Base-by-base conservation (phyloP, 2,329 filamentous ascomycete species). In the Conoideocrella luteorostrata region DNA sequence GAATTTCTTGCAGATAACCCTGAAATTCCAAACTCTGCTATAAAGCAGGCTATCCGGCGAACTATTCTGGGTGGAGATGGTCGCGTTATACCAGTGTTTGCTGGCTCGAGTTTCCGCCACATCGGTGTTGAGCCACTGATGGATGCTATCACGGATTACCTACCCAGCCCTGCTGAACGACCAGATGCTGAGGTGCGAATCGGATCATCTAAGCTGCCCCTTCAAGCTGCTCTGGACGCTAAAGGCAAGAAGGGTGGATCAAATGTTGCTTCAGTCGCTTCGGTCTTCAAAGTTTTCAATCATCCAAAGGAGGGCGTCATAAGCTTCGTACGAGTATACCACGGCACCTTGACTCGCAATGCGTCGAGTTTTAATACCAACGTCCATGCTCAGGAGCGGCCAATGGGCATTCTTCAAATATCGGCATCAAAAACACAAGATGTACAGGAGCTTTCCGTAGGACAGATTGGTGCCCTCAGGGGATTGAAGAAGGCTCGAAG, bases 251-350 rank as follows among this genome's bases (percentile, higher is more conserved):
- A 61, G 18, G 50, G 59, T 9, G 51, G 51, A 7, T 59, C 64
- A 11, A 59, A 60, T 1, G 56, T 70, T 21, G 65, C 69, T 7
- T 68, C 74, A 5, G 66, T 80, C 3, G 75, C 80, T 21, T 86
- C 84, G 13, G 78, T 97, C 2, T 98, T 97, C 76, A 98, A 98
- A 64, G 93, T 97, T 5, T 88, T 93, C 50, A 85, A 91, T 52
- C 91, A 97, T 56, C 71, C 86, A 7, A 84, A 84, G 50, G 82
- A 89, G 45, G 93, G 93, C 15, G 84, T 94, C 43, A 74, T 97
- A 47, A 89, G 94, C 49, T 97, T 94, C 58, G 84, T 97, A 9
- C 82, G 93, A 32, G 88, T 96, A 7, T 97, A 97, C 63, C 86
- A 88, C 21, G 93, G 93, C 9, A 77, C 79, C 2, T 69, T 98